Percentiles rank a stretch among this genome's conserved stretches.
These are phyloP conservation scores for Trichoderma harzianum DNA, from an alignment of 2,329 filamentous ascomycete species.

Conservation along the genomic window DNA sequence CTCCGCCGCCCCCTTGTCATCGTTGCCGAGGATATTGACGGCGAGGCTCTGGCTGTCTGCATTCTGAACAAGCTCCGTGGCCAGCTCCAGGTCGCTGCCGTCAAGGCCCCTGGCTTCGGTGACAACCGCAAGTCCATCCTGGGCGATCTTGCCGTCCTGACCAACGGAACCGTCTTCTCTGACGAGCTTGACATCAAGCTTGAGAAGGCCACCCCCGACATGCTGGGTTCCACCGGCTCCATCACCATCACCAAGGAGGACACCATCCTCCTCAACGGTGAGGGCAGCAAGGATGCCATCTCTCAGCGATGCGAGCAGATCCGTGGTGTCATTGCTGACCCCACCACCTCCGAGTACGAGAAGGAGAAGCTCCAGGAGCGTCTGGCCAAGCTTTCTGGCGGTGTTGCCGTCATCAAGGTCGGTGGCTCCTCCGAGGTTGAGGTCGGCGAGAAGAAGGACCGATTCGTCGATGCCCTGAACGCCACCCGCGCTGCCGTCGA, in stretches of 20 bases:
- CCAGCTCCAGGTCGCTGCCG: constrained; percentile 95
- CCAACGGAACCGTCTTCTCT: constrained; percentile 95
- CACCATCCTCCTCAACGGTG: constrained; percentile 96
- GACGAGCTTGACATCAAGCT: constrained; percentile 99
- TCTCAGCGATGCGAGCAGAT: constrained; percentile 98
- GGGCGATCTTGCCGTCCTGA: constrained; percentile 91
- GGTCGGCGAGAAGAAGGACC: constrained; percentile 99
- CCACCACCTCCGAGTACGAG: constrained; percentile 96
- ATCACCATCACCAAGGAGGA: constrained; percentile 99
- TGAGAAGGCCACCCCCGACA: constrained; percentile 92
- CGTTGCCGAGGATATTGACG: constrained; percentile 98
- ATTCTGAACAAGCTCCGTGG: constrained; percentile 99
- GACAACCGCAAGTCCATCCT: constrained; percentile 99
- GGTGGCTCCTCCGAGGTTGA: constrained; percentile 97
- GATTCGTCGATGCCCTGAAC: constrained; percentile 96
- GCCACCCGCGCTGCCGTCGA: constrained; percentile 97
- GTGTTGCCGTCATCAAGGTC: constrained; percentile 99
- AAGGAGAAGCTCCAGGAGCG: constrained; percentile 99
- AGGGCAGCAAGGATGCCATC: constrained; percentile 91
- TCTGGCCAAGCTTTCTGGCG: constrained; percentile 97
- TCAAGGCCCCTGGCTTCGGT: constrained; percentile 98
- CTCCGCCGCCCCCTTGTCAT: constrained; percentile 94
- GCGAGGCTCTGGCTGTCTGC: constrained; percentile 96
- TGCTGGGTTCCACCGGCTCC: constrained; percentile 94
- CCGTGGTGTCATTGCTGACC: constrained; percentile 91